phyloP scores from a whole-genome alignment of 1,284 basidiomycete species.

The Microbotryum scabiosae region DNA sequence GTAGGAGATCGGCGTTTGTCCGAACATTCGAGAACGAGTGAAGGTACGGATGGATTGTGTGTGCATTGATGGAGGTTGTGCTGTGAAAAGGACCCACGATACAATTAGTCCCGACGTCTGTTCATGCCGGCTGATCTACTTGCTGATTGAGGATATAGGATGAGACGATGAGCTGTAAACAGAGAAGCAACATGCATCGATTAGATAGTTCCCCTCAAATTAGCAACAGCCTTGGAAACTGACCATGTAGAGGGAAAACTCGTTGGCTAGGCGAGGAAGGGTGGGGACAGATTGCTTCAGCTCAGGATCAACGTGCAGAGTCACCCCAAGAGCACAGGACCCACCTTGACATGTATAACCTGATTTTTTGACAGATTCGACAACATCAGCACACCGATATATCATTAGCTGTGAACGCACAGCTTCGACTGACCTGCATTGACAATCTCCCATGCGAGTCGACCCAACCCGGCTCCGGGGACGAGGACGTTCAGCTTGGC shows the following conservation, averaged over 20 bases:
- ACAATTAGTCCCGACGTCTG: no score
- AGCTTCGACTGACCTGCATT: slow-evolving; percentile 51
- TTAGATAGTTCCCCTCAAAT: slow-evolving; percentile 48
- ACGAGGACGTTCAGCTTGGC: slow-evolving; percentile 63
- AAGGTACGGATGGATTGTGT: slow-evolving; percentile 75
- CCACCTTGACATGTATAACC: slow-evolving; percentile 13
- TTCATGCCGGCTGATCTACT: background rate
- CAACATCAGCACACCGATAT: background rate
- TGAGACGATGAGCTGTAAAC: slow-evolving; percentile 21
- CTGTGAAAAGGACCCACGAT: slow-evolving; percentile 40
- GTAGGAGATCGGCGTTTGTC: slow-evolving; percentile 54
- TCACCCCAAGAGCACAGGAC: background rate
- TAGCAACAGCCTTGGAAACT: slow-evolving; percentile 60
- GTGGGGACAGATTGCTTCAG: slow-evolving; percentile 42
- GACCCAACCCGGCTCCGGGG: slow-evolving; percentile 76
- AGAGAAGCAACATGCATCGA: background rate
- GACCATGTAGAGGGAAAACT: slow-evolving; percentile 90
- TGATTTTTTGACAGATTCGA: background rate
- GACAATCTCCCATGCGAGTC: slow-evolving; percentile 78
- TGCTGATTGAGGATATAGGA: slow-evolving; percentile 26
- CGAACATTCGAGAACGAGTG: slow-evolving; percentile 78
- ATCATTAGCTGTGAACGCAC: background rate
- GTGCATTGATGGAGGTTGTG: slow-evolving; percentile 56
- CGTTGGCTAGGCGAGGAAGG: slow-evolving; percentile 84
- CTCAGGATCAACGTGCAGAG: background rate